Evolutionary conservation across 1,139 yeast genomes (phyloP), one percentile per base, ranked within the genome.

Genomic region (Fermentozyma sake): DNA sequence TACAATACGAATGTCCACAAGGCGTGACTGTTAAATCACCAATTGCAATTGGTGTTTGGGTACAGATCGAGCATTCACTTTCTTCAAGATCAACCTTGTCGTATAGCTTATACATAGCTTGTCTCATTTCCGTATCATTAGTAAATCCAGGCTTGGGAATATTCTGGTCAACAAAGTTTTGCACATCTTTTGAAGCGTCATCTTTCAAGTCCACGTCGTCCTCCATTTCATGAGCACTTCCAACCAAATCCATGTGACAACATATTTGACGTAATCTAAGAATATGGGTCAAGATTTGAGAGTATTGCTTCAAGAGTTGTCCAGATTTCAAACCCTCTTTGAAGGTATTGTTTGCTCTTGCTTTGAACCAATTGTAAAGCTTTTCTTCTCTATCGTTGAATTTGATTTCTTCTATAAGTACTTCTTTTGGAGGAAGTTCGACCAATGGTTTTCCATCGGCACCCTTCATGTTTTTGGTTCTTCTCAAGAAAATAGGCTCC

Each of bases 391-490:
- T 65, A 12, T 74, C 76, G 30, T 77, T 77, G 40, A 91, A 78
- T 29, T 69, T 65, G 14, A 91, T 65, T 27, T 71, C 71, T 43
- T 85, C 85, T 22, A 87, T 74, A 0, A 67, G 57, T 4, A 91
- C 76, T 32, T 79, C 81, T 46, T 86, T 89, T 1, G 74, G 69
- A 0, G 97, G 97, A 16, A 91, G 54, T 26, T 69, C 75, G 1
- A 91, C 94, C 25, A 91, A 57, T 1, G 84, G 80, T 17, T 71
- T 64, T 0, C 97, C 97, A 45, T 84, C 71, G 5, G 57, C 62
- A 39, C 72, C 85, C 42, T 73, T 81, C 87, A 87, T 91, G 39
- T 71, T 75, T 45, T 91, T 91, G 0, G 97, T 89, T 45, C 98
- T 67, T 42, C 98, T 69, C 34, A 91, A 55, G 22, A 89, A 64